Conservation (phyloP, 1,139 yeast species). For the Sugiyamaella neomexicana region DNA sequence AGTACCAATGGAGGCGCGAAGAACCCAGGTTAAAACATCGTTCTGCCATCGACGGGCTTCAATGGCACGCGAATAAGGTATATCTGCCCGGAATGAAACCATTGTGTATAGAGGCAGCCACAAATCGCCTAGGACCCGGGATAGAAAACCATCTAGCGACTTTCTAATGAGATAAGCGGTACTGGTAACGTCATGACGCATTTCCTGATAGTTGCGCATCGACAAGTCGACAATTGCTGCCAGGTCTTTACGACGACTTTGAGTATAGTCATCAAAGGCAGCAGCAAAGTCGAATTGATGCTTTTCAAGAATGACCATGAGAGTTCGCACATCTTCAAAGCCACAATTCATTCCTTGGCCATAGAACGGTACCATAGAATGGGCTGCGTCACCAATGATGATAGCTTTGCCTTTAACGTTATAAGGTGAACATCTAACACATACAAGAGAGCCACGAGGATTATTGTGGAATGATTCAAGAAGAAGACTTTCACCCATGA, state of each 20-base stretch:
- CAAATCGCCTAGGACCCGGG: conserved; percentile 53
- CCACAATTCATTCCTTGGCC: conserved; percentile 99
- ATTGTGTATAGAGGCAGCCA: conserved; percentile 92
- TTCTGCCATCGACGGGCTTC: conserved; percentile 51
- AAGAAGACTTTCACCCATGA: conserved; percentile 64
- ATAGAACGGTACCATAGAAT: conserved; percentile 94
- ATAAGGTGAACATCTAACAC: conserved; percentile 61
- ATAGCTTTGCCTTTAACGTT: conserved; percentile 64
- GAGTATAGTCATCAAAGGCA: conserved; percentile 62
- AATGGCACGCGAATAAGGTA: conserved; percentile 72
- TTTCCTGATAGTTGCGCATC: conserved; percentile 77
- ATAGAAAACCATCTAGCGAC: conserved; percentile 63
- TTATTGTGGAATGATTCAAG: conserved; percentile 54
- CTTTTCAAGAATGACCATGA: conserved; percentile 53
- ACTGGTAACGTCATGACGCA: conserved; percentile 82
- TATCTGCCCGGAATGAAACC: conserved; percentile 87
- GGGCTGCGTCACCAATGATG: conserved; percentile 90
- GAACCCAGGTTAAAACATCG: conserved; percentile 30
- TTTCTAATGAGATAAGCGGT: conserved; percentile 63
- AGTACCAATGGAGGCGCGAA: conserved; percentile 11
- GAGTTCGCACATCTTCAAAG: conserved; percentile 78
- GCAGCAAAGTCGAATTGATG: conserved; percentile 44
- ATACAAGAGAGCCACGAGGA: conserved; percentile 77
- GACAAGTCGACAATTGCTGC: conserved; percentile 77
- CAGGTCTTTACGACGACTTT: conserved; percentile 61